Conservation (phyloP, 805 yeast species). For the Hanseniaspora valbyensis region DNA sequence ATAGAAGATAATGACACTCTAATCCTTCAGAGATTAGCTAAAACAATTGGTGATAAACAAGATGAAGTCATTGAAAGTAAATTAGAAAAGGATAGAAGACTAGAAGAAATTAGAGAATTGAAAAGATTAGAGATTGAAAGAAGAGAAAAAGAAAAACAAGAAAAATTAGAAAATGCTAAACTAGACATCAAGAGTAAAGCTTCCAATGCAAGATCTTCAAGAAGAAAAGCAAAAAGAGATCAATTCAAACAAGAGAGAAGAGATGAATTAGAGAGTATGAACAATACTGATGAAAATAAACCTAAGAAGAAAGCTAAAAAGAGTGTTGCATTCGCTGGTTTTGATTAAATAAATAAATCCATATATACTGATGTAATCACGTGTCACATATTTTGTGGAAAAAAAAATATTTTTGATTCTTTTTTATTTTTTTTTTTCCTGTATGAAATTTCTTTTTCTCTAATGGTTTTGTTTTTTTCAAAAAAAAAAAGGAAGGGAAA, state of each 20-base stretch:
- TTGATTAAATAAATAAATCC: background rate
- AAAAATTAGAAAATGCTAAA: constrained; percentile 65
- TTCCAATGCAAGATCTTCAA: constrained; percentile 52
- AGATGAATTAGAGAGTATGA: constrained; percentile 1
- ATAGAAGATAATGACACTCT: constrained; percentile 57
- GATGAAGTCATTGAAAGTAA: constrained; percentile 77
- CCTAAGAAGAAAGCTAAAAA: constrained; percentile 15
- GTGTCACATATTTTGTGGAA: background rate
- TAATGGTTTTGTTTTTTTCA: background rate
- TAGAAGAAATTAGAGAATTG: constrained; percentile 81
- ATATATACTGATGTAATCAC: too few species aligned
- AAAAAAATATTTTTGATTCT: background rate
- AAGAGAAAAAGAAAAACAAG: constrained; percentile 59
- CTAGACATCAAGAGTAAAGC: constrained; percentile 64
- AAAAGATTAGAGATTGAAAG: constrained; percentile 79
- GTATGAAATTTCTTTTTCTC: background rate
- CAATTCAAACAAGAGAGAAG: constrained; percentile 15
- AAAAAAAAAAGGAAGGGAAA: background rate
- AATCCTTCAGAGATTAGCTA: constrained; percentile 57
- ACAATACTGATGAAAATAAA: background rate
- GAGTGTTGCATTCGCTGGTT: constrained; percentile 17
- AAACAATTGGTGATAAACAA: constrained; percentile 68
- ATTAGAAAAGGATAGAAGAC: constrained; percentile 75
- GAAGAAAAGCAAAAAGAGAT: constrained; percentile 44
- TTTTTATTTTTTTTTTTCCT: constrained; percentile 1